phyloP scores from a whole-genome alignment of 441 rosid species.

The Euphorbia schlechtendalii region DNA sequence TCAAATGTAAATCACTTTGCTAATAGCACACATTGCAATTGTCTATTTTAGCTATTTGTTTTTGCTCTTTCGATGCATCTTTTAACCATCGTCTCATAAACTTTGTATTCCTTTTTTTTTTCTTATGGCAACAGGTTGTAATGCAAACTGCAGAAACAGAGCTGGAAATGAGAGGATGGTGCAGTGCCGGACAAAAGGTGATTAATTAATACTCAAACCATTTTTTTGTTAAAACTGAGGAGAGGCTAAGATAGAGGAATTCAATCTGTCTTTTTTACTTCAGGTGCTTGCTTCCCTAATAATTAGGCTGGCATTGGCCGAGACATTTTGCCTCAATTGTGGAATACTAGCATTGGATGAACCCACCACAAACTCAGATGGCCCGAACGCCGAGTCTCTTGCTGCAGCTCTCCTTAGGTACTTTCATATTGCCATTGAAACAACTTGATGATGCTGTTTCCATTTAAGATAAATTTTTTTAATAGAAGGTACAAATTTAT shows the following conservation, averaged over 20 bases:
- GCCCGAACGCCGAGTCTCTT: constrained; percentile 90
- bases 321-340: constrained; percentile 95
- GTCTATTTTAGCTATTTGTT: neutral
- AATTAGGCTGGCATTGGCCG: constrained; percentile 87
- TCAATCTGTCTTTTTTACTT: constrained; percentile 12
- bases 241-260: neutral
- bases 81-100: neutral
- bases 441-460: constrained; percentile 69
- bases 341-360: constrained; percentile 96
- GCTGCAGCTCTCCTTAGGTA: constrained; percentile 94
- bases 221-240: neutral
- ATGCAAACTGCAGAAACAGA: constrained; percentile 99
- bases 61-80: neutral
- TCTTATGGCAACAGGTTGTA: constrained; percentile 48
- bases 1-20: neutral
- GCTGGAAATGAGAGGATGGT: constrained; percentile 99
- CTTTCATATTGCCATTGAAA: constrained; percentile 61
- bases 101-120: neutral
- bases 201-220: constrained; percentile 18
- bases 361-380: constrained; percentile 96
- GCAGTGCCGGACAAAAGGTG: constrained; percentile 98
- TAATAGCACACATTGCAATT: neutral
- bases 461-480: constrained; percentile 60
- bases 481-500: constrained; percentile 58
- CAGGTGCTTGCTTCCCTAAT: constrained; percentile 97